phyloP scores from a whole-genome alignment of 1,284 basidiomycete species.

The Rhodotorula sp. region DNA sequence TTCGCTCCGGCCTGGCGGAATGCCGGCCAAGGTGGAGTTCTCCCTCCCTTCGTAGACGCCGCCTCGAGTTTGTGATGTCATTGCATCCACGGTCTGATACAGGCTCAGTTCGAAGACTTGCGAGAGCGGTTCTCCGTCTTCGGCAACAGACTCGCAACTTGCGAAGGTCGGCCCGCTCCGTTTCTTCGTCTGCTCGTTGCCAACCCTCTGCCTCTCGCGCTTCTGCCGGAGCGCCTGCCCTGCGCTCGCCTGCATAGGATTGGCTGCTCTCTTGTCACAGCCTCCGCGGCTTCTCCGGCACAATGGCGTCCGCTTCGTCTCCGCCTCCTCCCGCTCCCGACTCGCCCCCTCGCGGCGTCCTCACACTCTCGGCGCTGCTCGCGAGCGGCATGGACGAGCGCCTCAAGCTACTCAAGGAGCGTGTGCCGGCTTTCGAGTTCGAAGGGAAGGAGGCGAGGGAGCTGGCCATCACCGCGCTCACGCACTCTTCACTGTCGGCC shows the following conservation, averaged over 20 bases:
- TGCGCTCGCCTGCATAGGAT: not conserved
- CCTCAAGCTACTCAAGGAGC: not conserved
- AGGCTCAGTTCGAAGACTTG: not conserved
- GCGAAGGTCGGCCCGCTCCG: conserved; percentile 1
- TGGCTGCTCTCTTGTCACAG: not conserved
- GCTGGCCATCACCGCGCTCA: conserved; percentile 1
- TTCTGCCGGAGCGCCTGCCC: not conserved
- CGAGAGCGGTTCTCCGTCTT: not conserved
- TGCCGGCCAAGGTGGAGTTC: not conserved
- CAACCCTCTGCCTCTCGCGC: no score
- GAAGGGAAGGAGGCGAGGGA: not conserved
- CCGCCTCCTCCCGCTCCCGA: not conserved
- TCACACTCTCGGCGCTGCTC: not conserved
- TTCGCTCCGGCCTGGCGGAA: no score
- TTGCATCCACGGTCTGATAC: no score
- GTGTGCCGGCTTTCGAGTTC: not conserved
- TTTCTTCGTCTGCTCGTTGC: not conserved
- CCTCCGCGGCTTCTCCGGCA: not conserved
- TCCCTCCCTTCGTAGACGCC: not conserved
- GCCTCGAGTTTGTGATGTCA: no score
- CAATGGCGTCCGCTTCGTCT: not conserved
- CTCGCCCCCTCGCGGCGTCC: no score
- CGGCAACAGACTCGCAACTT: not conserved
- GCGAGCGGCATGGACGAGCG: not conserved
- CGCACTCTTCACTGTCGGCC: not conserved